These are phyloP conservation scores for Closterium sp. DNA, from an alignment of 139 green algal species.

Conservation along the genomic window DNA sequence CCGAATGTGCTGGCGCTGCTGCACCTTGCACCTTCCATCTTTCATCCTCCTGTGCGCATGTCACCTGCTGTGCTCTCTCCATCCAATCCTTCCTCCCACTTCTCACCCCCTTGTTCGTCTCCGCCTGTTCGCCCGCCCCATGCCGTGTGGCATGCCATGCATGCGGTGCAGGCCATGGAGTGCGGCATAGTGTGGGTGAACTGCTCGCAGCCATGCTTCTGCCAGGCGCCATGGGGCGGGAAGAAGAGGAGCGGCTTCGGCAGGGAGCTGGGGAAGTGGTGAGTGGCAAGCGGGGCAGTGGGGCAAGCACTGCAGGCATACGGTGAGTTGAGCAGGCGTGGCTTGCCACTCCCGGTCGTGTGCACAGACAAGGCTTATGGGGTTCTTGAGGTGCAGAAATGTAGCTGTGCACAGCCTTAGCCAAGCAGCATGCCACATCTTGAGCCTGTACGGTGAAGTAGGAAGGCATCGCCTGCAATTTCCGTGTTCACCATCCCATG, in stretches of 20 bases:
- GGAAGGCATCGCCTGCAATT: background rate
- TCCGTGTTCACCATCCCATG: background rate
- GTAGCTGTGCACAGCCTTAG: no score
- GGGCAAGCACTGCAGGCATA: background rate
- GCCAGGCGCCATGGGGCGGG: slow-evolving; percentile 80
- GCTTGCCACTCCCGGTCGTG: no score
- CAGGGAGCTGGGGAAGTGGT: slow-evolving; percentile 70
- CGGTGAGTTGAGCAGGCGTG: background rate
- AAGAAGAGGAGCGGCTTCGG: slow-evolving; percentile 74
- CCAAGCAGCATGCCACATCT: no score
- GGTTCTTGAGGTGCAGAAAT: no score
- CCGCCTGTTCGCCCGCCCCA: no score
- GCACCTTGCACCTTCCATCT: no score
- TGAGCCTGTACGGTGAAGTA: background rate
- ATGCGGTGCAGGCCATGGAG: slow-evolving; percentile 56
- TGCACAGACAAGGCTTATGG: no score
- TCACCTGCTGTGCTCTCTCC: background rate
- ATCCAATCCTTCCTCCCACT: background rate
- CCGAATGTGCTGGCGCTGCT: no score
- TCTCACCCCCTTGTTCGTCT: background rate
- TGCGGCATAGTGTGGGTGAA: slow-evolving; percentile 85
- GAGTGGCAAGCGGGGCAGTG: slow-evolving; percentile 20
- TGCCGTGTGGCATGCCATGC: background rate
- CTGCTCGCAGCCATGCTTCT: slow-evolving; percentile 87
- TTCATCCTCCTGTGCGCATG: background rate